phyloP scores from a whole-genome alignment of 176 grass and related monocot species.

The Hyparrhenia diplandra region DNA sequence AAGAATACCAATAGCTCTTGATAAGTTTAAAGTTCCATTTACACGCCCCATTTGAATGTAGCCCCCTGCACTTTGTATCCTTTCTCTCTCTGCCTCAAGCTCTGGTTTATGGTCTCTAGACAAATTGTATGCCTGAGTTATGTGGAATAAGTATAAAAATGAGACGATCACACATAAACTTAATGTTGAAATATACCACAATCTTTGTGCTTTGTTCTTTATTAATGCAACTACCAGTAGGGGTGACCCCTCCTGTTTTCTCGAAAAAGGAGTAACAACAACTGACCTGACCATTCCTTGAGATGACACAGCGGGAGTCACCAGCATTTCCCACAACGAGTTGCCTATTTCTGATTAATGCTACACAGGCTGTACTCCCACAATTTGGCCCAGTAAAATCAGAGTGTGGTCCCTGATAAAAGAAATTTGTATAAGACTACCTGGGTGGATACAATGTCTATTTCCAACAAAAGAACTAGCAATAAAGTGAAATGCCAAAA shows the following conservation, averaged over 20 bases:
- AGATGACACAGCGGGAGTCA: conserved; percentile 93
- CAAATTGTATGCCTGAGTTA: conserved; percentile 79
- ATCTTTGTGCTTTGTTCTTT: neutral
- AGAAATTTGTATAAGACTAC: conserved; percentile 7
- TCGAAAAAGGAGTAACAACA: neutral
- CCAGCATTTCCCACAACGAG: conserved; percentile 89
- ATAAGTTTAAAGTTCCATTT: conserved; percentile 94
- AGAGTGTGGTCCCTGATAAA: conserved; percentile 84
- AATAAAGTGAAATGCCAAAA: neutral
- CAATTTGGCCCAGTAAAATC: conserved; percentile 79
- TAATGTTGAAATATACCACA: neutral
- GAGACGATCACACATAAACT: neutral
- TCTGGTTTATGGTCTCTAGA: conserved; percentile 98
- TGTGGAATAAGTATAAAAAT: conserved; percentile 12
- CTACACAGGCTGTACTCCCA: conserved; percentile 91
- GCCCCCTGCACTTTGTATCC: conserved; percentile 89
- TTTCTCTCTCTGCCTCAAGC: conserved; percentile 76
- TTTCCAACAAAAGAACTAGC: conserved; percentile 1
- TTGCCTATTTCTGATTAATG: conserved; percentile 77
- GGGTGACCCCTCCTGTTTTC: neutral
- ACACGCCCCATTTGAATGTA: conserved; percentile 86
- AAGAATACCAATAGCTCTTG: conserved; percentile 78
- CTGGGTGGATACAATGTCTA: neutral
- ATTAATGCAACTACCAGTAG: neutral
- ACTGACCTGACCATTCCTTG: conserved; percentile 82